Evolutionary conservation across 1,284 basidiomycete genomes (phyloP), one percentile per base, ranked within the genome.

Genomic region (Papiliotrema fonsecae): DNA sequence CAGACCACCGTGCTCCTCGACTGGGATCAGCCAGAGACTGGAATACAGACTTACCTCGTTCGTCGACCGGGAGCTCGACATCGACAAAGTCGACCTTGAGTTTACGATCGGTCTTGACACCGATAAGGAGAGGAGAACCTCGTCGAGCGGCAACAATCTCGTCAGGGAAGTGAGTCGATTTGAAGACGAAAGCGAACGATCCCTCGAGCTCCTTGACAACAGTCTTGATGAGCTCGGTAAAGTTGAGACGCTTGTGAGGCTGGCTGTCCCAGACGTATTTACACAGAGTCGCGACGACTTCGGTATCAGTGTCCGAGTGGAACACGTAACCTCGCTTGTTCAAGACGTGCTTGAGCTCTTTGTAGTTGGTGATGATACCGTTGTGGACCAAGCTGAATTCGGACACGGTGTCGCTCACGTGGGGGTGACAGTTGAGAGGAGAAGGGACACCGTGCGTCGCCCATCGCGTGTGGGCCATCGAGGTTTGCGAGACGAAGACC

Each of bases 121-220:
- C 96, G 67, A 98, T 86, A 50, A 98, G 77, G 25, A 99, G 83
- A 22, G 96, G 96, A 25, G 94, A 98, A 66, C 96, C 96, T 66
- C 96, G 89, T 64, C 93, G 89, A 52, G 93, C 90, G 50, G 89
- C 88, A 57, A 98, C 91, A 56, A 96, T 82, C 76, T 98, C 90
- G 64, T 94, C 90, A 44, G 96, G 96, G 81, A 85, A 99, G 78
- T 98, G 92, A 32, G 77, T 76, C 16, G 93, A 97, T 79, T 97
- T 98, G 88, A 98, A 97, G 63, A 97, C 93, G 74, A 99, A 97
- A n/a, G 96, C 96, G 67, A 98, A 99, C 9, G 96, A 97, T 45
- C 96, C 96, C 77, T 99, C 92, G 42, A 99, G 83, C 76, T 99
- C 96, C 78, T 94, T 97, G 69, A 98, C 77, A 45, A 97, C 92